A percentile compares a stretch with the other conserved stretches of the same genome.
Evolutionary conservation across 163 green algal species (phyloP).

Genomic region (Chlorella variabilis): DNA sequence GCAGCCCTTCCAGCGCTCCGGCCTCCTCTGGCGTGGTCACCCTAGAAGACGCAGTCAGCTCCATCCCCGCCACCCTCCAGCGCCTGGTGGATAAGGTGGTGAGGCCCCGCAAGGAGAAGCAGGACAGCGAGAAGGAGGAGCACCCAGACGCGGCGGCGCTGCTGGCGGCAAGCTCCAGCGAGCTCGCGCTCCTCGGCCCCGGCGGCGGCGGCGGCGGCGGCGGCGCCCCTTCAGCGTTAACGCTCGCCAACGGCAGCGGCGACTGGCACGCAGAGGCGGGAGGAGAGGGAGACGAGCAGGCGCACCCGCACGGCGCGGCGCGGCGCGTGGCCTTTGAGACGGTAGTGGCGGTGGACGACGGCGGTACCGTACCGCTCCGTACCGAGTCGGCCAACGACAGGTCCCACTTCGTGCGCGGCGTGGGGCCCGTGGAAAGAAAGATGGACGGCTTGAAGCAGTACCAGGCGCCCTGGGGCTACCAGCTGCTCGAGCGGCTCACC

Average conservation of each 20-base stretch:
- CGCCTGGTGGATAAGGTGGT: neutral
- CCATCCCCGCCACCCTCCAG: neutral
- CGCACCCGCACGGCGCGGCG: neutral
- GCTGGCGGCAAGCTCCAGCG: neutral
- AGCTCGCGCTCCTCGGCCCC: neutral
- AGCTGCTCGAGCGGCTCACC: constrained; percentile 3
- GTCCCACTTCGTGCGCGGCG: neutral
- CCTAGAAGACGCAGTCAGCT: neutral
- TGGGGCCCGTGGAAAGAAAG: constrained; percentile 5
- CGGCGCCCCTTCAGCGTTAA: too few relatives aligned
- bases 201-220: too few relatives aligned
- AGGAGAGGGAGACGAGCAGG: neutral
- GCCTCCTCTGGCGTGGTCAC: neutral
- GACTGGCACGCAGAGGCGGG: neutral
- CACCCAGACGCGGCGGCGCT: neutral
- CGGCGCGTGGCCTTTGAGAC: constrained; percentile 42
- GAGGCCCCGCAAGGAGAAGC: neutral
- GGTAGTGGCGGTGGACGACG: neutral
- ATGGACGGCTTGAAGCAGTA: constrained; percentile 36
- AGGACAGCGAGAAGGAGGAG: neutral
- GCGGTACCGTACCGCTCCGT: constrained; percentile 11
- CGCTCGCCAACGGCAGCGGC: neutral
- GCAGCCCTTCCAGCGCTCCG: too few relatives aligned
- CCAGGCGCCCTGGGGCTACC: constrained; percentile 30
- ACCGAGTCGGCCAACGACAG: constrained; percentile 7